These are phyloP conservation scores for Crithidia sp. DNA, from an alignment of 208 protist species.

Conservation along the genomic window DNA sequence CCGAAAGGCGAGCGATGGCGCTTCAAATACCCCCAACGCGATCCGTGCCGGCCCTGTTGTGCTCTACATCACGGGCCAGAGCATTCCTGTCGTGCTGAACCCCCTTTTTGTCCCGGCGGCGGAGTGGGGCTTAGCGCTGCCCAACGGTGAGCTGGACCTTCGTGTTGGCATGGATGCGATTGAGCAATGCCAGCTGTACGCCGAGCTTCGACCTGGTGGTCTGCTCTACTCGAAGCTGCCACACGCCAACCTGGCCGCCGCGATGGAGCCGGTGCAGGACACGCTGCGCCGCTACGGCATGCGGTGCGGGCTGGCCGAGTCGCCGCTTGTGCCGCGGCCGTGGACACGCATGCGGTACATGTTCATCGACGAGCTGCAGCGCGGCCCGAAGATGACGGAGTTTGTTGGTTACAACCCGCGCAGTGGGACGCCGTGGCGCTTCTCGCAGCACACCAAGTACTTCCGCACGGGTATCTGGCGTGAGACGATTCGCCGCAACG, in stretches of 20 bases:
- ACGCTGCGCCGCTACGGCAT: conserved; percentile 79
- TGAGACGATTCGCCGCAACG: conserved; percentile 85
- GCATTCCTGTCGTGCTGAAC: conserved; percentile 70
- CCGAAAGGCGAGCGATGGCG: not conserved
- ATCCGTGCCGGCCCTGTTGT: conserved; percentile 83
- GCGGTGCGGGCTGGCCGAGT: conserved; percentile 81
- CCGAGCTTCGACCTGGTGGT: conserved; percentile 85
- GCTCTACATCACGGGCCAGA: conserved; percentile 85
- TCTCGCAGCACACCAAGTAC: conserved; percentile 88
- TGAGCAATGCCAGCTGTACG: conserved; percentile 85
- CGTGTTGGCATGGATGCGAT: conserved; percentile 88
- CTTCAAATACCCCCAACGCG: conserved; percentile 38
- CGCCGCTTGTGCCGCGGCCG: conserved; percentile 79
- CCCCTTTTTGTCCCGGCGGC: conserved; percentile 76
- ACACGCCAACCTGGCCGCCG: conserved; percentile 38
- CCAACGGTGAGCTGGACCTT: conserved; percentile 61
- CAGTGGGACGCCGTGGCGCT: conserved; percentile 84
- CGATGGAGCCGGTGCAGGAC: conserved; percentile 60
- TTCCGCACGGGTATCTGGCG: conserved; percentile 88
- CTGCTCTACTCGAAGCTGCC: conserved; percentile 77
- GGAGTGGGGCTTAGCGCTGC: conserved; percentile 44
- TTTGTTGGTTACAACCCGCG: conserved; percentile 91
- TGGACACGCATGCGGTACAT: conserved; percentile 90
- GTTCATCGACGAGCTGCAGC: conserved; percentile 92
- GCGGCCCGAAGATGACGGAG: conserved; percentile 83